Percentiles rank a stretch among this genome's conserved stretches.
These are phyloP conservation scores for Umbelopsis sp. DNA, from an alignment of 371 early-diverging fungal species.

Conservation along the genomic window DNA sequence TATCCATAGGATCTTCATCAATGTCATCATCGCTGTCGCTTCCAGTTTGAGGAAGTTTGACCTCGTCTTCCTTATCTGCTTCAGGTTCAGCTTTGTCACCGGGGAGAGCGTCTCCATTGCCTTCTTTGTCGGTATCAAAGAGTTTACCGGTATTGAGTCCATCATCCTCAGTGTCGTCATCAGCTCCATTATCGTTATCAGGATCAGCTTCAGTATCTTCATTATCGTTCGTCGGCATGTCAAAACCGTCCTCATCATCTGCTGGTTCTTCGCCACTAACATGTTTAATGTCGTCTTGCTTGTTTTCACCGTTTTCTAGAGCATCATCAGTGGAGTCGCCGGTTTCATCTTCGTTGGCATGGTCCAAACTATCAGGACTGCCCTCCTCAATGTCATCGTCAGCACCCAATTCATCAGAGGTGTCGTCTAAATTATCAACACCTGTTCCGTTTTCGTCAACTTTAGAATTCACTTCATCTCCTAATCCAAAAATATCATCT, in stretches of 20 bases:
- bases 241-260: background rate
- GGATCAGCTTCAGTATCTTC: background rate
- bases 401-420: background rate
- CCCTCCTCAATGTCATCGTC: background rate
- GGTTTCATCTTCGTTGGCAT: background rate
- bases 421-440: background rate
- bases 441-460: background rate
- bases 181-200: background rate
- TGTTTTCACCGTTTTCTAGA: background rate
- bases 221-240: background rate
- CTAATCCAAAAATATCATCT: background rate
- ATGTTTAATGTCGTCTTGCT: background rate
- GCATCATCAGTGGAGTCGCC: background rate
- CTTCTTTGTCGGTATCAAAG: background rate
- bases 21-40: too few species aligned
- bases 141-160: background rate
- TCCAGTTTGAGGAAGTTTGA: too few species aligned
- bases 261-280: background rate
- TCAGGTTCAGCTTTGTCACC: background rate
- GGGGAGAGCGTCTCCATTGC: too few species aligned
- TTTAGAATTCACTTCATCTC: background rate
- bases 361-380: background rate
- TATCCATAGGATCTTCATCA: background rate
- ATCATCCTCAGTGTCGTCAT: background rate
- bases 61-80: background rate